phyloP scores from a whole-genome alignment of 192 early-diverging fungal species.

The Chytriomyces sp. region DNA sequence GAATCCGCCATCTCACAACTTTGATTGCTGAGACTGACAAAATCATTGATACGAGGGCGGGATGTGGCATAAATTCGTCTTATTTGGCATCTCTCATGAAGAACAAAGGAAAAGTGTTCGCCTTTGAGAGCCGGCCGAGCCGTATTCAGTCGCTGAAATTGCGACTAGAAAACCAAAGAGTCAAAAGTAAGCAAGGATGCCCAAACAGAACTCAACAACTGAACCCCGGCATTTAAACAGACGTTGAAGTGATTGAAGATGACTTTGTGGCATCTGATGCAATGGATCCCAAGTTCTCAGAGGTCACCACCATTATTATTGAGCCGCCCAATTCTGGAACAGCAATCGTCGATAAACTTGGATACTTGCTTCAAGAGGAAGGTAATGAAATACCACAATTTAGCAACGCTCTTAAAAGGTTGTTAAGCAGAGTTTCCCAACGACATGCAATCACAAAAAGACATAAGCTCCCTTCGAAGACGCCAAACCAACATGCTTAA shows the following conservation, averaged over 20 bases:
- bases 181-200: conserved; percentile 46
- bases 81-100: conserved; percentile 83
- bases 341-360: conserved; percentile 83
- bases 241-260: conserved; percentile 42
- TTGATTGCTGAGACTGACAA: conserved; percentile 33
- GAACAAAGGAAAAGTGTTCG: conserved; percentile 77
- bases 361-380: conserved; percentile 76
- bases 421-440: conserved; percentile 67
- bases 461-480: conserved; percentile 44
- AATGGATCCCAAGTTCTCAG: conserved; percentile 57
- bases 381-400: conserved; percentile 53
- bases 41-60: conserved; percentile 51
- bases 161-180: conserved; percentile 69
- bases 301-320: conserved; percentile 64
- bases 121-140: conserved; percentile 78
- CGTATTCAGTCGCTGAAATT: conserved; percentile 73
- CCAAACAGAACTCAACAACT: not conserved
- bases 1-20: conserved; percentile 37
- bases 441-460: conserved; percentile 52
- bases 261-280: conserved; percentile 77
- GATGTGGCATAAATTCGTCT: conserved; percentile 77
- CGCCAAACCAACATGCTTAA: conserved; percentile 71
- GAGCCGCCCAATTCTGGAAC: conserved; percentile 94
- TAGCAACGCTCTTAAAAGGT: not conserved
- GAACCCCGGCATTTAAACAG: conserved; percentile 5